These are phyloP conservation scores for Trichoderma semiorbis DNA, from an alignment of 2,329 filamentous ascomycete genomes.

Conservation along the genomic window DNA sequence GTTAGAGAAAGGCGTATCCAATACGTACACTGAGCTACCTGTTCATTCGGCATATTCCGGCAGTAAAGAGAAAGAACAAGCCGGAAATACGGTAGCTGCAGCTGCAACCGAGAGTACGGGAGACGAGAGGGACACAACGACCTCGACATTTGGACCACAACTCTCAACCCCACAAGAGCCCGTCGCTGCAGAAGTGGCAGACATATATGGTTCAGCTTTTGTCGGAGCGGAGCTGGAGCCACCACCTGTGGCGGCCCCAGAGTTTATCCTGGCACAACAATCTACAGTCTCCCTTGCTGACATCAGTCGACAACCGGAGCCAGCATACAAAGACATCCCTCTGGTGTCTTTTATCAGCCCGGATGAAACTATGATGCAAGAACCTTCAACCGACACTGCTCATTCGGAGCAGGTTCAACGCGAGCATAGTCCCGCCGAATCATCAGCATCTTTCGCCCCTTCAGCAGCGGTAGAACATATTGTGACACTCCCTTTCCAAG, in stretches of 20 bases:
- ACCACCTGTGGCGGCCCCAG: neutral
- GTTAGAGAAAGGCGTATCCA: neutral
- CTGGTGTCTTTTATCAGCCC: constrained; percentile 24
- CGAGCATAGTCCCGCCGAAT: constrained; percentile 25
- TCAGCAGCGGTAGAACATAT: constrained; percentile 38
- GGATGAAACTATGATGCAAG: constrained; percentile 21
- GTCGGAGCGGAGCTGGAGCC: neutral
- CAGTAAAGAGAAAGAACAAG: neutral
- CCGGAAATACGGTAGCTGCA: neutral
- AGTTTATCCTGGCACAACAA: constrained; percentile 19
- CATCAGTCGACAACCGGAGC: constrained; percentile 32
- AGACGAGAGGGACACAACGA: neutral
- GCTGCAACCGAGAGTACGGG: neutral
- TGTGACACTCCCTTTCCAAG: constrained; percentile 56
- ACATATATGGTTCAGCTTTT: neutral
- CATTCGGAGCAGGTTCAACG: constrained; percentile 27
- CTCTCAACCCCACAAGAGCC: neutral
- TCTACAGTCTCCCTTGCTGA: constrained; percentile 39
- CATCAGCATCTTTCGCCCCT: constrained; percentile 21
- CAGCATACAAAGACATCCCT: constrained; percentile 23
- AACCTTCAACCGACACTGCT: constrained; percentile 23
- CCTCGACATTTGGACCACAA: neutral
- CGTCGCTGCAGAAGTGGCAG: neutral
- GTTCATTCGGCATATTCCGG: neutral
- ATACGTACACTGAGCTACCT: neutral